Evolutionary conservation across 129 eudicot genomes (phyloP).

Genomic region (Escallonia herrerae): DNA sequence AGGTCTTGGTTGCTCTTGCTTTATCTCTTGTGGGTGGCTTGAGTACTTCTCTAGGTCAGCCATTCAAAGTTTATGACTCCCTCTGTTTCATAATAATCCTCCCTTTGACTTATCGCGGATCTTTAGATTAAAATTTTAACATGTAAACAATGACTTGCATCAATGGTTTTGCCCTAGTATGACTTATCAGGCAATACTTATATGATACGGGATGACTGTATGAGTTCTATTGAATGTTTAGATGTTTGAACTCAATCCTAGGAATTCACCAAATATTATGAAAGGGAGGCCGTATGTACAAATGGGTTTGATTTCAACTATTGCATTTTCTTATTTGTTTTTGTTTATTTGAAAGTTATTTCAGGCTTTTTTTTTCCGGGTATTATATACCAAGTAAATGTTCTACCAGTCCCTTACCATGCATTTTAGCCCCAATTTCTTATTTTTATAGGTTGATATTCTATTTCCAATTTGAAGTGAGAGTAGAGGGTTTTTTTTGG

Average conservation of each 20-base stretch:
- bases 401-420: no score
- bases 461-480: no score
- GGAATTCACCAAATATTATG: no score
- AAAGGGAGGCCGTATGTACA: no score
- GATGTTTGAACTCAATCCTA: neutral
- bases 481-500: no score
- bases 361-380: no score
- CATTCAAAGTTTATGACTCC: neutral
- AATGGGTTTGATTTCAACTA: no score
- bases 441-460: no score
- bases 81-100: neutral
- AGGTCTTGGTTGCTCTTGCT: slow-evolving; percentile 85
- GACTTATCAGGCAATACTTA: neutral
- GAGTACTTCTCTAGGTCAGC: slow-evolving; percentile 84
- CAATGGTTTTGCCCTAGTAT: neutral
- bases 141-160: neutral
- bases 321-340: no score
- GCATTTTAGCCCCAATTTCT: no score
- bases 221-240: neutral
- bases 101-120: neutral
- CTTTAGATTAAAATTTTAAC: neutral
- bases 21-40: slow-evolving; percentile 87
- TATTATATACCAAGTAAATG: no score
- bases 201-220: neutral
- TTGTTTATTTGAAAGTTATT: no score